Evolutionary conservation across 768 basidiomycete genomes (phyloP).

Genomic region (Leucosporidium scottii): DNA sequence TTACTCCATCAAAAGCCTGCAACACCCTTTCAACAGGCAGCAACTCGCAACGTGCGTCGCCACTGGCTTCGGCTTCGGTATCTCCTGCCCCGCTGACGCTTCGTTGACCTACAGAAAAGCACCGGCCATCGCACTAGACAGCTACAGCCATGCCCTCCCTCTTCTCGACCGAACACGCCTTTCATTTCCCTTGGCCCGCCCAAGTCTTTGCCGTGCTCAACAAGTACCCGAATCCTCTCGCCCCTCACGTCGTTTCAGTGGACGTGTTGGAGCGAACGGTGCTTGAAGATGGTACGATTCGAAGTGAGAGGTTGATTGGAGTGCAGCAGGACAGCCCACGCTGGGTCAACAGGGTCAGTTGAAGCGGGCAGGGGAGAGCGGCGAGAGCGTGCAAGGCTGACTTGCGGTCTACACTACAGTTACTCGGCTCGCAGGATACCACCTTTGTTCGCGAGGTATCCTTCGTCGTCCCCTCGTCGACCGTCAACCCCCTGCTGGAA

Average conservation of each 20-base stretch:
- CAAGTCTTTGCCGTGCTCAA: constrained; percentile 31
- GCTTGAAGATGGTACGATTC: constrained; percentile 26
- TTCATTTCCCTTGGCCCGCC: constrained; percentile 27
- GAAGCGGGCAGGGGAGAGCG: neutral
- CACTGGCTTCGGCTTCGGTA: too few species aligned
- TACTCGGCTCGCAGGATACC: constrained; percentile 27
- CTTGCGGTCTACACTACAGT: neutral
- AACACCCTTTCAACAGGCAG: too few species aligned
- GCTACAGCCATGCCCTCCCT: constrained; percentile 7
- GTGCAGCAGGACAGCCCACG: constrained; percentile 29
- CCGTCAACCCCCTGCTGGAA: neutral
- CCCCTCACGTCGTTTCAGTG: constrained; percentile 31
- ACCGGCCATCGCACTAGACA: neutral
- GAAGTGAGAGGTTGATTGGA: constrained; percentile 30
- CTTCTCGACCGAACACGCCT: constrained; percentile 27
- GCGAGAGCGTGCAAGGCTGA: neutral
- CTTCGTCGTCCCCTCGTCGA: constrained; percentile 30
- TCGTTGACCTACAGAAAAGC: too few species aligned
- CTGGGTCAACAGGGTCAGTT: constrained; percentile 29
- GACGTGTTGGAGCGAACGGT: constrained; percentile 25
- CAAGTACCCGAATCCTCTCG: constrained; percentile 35
- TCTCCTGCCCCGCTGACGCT: too few species aligned
- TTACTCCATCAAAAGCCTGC: too few species aligned
- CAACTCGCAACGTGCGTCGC: too few species aligned
- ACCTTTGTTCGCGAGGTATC: constrained; percentile 33